Percentiles rank a stretch among this genome's conserved stretches.
phyloP scores from a whole-genome alignment of 1,284 basidiomycete genomes.

The Malassezia pachydermatis region DNA sequence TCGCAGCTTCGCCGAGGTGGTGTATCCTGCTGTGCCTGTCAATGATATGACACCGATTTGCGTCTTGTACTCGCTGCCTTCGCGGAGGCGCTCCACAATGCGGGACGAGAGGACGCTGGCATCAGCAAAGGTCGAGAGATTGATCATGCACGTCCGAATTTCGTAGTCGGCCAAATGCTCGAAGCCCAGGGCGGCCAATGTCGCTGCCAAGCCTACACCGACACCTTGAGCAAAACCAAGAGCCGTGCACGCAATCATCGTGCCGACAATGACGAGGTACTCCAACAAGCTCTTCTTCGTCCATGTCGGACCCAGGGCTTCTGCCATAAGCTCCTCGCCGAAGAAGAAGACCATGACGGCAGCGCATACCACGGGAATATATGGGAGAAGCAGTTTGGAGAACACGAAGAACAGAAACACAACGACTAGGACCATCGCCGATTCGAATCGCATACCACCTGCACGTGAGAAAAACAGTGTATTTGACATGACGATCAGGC shows the following conservation, averaged over 20 bases:
- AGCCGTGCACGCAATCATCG: conserved; percentile 6
- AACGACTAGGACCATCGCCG: not conserved
- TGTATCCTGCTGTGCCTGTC: conserved; percentile 4
- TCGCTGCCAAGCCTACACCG: conserved; percentile 4
- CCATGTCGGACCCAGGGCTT: conserved; percentile 11
- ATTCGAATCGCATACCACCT: not conserved
- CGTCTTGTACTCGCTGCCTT: not conserved
- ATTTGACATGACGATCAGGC: conserved; percentile 9
- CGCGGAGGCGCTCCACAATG: not conserved
- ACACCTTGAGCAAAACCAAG: conserved; percentile 12
- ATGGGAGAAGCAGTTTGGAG: conserved; percentile 3
- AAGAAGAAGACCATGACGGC: conserved; percentile 10
- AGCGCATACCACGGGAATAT: conserved; percentile 7
- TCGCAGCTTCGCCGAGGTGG: conserved; percentile 1
- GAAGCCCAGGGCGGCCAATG: conserved; percentile 8
- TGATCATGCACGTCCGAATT: conserved; percentile 7
- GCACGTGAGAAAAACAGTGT: conserved; percentile 9
- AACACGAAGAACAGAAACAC: conserved; percentile 7
- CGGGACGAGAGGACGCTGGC: conserved; percentile 1
- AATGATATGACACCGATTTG: conserved; percentile 11
- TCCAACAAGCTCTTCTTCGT: conserved; percentile 1
- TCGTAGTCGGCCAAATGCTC: conserved; percentile 12
- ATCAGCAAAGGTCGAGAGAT: not conserved
- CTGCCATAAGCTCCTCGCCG: conserved; percentile 13
- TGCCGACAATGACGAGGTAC: conserved; percentile 11